These are phyloP conservation scores for Helotiales sp. DNA, from an alignment of 2,329 filamentous ascomycete species.

Conservation along the genomic window DNA sequence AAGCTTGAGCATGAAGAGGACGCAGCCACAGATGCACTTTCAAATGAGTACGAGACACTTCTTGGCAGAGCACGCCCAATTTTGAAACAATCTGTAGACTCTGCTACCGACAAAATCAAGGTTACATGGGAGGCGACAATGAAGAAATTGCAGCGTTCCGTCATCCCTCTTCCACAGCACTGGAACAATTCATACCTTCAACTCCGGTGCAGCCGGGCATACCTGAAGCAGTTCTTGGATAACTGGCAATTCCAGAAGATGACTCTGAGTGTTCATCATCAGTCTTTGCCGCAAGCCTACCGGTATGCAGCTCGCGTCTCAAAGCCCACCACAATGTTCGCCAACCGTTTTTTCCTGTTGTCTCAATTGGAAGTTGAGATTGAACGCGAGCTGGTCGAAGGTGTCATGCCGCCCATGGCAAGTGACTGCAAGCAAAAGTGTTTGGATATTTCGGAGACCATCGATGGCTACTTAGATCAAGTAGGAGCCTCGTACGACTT, in stretches of 20 bases:
- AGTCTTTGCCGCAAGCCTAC: not conserved
- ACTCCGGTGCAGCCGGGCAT: slow-evolving; percentile 44
- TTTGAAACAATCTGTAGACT: slow-evolving; percentile 41
- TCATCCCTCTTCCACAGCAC: slow-evolving; percentile 51
- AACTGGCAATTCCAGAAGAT: not conserved
- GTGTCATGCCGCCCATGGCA: not conserved
- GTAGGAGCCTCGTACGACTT: slow-evolving; percentile 47
- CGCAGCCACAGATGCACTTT: slow-evolving; percentile 42
- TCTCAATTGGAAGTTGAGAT: slow-evolving; percentile 31
- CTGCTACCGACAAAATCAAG: slow-evolving; percentile 42
- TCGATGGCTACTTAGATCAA: slow-evolving; percentile 45
- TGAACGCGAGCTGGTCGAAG: not conserved
- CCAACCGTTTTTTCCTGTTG: slow-evolving; percentile 36
- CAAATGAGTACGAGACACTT: not conserved
- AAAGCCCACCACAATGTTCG: slow-evolving; percentile 26
- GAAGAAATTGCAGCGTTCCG: slow-evolving; percentile 41
- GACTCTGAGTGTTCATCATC: not conserved
- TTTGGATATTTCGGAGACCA: slow-evolving; percentile 41
- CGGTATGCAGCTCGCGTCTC: not conserved
- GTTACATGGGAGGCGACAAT: slow-evolving; percentile 50
- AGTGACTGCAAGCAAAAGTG: slow-evolving; percentile 31
- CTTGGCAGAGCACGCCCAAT: slow-evolving; percentile 31
- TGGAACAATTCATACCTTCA: slow-evolving; percentile 33
- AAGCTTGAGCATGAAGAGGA: slow-evolving; percentile 60
- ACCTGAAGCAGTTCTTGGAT: slow-evolving; percentile 34